Conservation (phyloP, 495 filamentous ascomycete genomes). For the Aspergillus haitiensis region DNA sequence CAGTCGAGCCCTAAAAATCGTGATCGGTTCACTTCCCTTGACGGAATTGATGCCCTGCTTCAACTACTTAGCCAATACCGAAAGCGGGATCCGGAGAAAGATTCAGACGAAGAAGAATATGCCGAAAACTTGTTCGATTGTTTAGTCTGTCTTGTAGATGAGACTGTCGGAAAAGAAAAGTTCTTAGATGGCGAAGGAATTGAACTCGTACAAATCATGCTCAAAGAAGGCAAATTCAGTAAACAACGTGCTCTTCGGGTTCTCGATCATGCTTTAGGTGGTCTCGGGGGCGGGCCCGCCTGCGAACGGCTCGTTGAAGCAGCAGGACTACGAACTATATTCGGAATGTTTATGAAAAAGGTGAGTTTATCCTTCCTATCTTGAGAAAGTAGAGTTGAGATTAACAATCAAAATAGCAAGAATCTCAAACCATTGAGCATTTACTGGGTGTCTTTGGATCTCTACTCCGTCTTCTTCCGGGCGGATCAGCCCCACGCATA, state of each 20-base stretch:
- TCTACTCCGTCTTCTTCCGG: constrained; percentile 76
- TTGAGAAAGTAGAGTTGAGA: neutral
- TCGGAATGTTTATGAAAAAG: constrained; percentile 89
- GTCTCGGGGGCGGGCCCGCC: constrained; percentile 53
- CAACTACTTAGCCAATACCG: constrained; percentile 88
- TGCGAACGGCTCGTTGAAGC: constrained; percentile 78
- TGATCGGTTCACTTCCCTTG: constrained; percentile 58
- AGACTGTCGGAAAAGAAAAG: constrained; percentile 70
- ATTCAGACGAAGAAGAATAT: constrained; percentile 89
- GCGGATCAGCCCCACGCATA: constrained; percentile 75
- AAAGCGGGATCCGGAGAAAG: constrained; percentile 80
- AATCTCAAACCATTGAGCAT: constrained; percentile 72
- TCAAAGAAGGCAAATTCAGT: constrained; percentile 76
- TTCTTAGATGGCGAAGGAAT: constrained; percentile 91
- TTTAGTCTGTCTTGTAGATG: constrained; percentile 76
- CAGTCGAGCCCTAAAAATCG: constrained; percentile 69
- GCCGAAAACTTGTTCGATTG: constrained; percentile 90
- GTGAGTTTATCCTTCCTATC: constrained; percentile 27
- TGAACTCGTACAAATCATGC: constrained; percentile 88
- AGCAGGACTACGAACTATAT: constrained; percentile 80
- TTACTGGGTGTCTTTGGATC: constrained; percentile 86
- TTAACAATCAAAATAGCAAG: constrained; percentile 49
- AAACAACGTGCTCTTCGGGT: constrained; percentile 74
- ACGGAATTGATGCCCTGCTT: constrained; percentile 77
- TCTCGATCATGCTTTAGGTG: constrained; percentile 78